Evolutionary conservation across 805 yeast species (phyloP), one percentile per base, ranked within the genome.

Genomic region (Kockiozyma suomiensis): DNA sequence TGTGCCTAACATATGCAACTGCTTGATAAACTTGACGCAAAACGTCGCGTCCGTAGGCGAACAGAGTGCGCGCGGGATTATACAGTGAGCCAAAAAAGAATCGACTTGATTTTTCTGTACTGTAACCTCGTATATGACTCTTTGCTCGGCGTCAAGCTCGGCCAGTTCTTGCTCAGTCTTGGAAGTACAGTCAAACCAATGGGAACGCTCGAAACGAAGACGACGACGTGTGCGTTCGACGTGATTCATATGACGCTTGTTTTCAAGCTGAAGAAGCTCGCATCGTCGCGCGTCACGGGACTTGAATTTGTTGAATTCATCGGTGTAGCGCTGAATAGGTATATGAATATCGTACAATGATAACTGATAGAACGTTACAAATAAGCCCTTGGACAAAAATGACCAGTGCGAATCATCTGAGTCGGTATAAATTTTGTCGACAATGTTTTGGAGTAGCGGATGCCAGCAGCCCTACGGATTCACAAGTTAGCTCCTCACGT

Each of bases 41-140:
- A 76, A 92, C 0, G 87, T 77, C 0, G 97, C 96, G 74, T 91
- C 97, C 63, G 86, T 82, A 0, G 96, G 84, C 0, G 97, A 88
- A 64, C 87, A 90, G 1, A 87, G 72, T 2, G 85, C 80, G 65
- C 97, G 78, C 10, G 97, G 97, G 12, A 91, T 72, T 5, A 90
- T 67, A 72, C 97, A 90, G 54, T 73, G 71, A 61, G 86, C 85
- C 37, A 90, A 69, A 50, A 90, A 82, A 0, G 40, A 73, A 64
- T 54, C 55, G 37, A 60, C 61, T 47, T 50, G 61, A 19, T 28
- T 40, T 28, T n/a, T 33, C 32, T 48, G 43, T 4, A 46, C 32
- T 4, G 42, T 15, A 19, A 41, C 42, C 38, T 38, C 57, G n/a
- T 42, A 56, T 21, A 26, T 23, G 12, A 37, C 50, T 42, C 56